Percentiles rank a stretch among this genome's conserved stretches.
phyloP scores from a whole-genome alignment of 2,329 filamentous ascomycete genomes.

The Corynespora cassiicola region DNA sequence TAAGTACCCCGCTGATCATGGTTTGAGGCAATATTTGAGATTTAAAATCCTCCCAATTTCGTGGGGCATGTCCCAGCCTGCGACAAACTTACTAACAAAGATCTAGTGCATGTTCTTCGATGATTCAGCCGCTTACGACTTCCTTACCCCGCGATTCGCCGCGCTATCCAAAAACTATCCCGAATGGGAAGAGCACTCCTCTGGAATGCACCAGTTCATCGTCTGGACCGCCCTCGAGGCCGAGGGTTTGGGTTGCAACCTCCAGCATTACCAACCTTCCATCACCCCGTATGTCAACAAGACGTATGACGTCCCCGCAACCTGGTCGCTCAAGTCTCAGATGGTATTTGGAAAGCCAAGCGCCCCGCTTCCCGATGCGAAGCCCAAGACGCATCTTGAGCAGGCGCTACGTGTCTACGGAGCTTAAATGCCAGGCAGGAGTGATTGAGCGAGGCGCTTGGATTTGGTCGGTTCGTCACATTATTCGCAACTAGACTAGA shows the following conservation, averaged over 20 bases:
- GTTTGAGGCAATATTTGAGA: not conserved
- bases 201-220: conserved; percentile 30
- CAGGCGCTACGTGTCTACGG: conserved; percentile 35
- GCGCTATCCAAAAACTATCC: conserved; percentile 21
- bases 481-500: no score
- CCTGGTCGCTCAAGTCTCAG: conserved; percentile 30
- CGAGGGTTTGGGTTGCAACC: conserved; percentile 31
- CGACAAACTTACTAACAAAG: conserved; percentile 1
- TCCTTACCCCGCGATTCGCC: conserved; percentile 20
- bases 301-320: conserved; percentile 28
- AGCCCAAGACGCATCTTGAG: conserved; percentile 36
- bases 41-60: conserved; percentile 1
- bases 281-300: conserved; percentile 30
- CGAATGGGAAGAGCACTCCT: conserved; percentile 29
- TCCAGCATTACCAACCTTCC: conserved; percentile 34
- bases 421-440: no score
- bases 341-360: conserved; percentile 40
- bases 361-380: conserved; percentile 29
- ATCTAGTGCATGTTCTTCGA: conserved; percentile 27
- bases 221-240: conserved; percentile 35
- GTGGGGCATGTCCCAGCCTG: no score
- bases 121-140: conserved; percentile 17
- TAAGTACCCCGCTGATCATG: conserved; percentile 11
- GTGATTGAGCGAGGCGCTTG: no score
- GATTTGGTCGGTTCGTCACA: no score